Percentiles rank a stretch among this genome's conserved stretches.
Evolutionary conservation across 2,329 filamentous ascomycete species (phyloP).

Genomic region (Tolypocladium ovalisporum): DNA sequence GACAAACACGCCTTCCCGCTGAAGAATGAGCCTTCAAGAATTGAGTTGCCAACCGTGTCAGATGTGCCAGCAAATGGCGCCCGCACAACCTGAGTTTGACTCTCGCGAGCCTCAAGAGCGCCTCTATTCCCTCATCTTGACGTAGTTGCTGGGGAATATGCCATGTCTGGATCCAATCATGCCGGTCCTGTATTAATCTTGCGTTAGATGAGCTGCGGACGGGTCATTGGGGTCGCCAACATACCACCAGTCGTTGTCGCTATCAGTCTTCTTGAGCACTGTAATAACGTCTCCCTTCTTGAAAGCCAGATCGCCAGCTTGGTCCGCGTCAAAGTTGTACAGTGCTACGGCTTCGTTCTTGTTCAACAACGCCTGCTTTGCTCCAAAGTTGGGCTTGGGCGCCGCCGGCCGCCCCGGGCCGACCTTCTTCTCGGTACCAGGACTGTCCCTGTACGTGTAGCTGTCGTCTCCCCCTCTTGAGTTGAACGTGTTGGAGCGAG

Average conservation of each 20-base stretch:
- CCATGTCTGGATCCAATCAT: constrained; percentile 75
- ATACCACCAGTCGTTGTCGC: constrained; percentile 89
- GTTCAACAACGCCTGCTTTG: constrained; percentile 42
- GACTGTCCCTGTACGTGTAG: constrained; percentile 43
- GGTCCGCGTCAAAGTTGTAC: constrained; percentile 90
- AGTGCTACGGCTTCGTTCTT: constrained; percentile 81
- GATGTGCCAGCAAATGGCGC: neutral
- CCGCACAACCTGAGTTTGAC: neutral
- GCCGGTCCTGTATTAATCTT: constrained; percentile 55
- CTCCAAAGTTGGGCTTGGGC: constrained; percentile 75
- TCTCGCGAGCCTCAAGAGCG: neutral
- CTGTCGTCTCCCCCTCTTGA: constrained; percentile 33
- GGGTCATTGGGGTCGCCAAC: constrained; percentile 18
- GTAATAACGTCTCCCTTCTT: constrained; percentile 97
- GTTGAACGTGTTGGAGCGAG: constrained; percentile 41
- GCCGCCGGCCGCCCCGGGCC: constrained; percentile 72
- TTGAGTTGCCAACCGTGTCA: neutral
- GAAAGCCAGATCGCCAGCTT: constrained; percentile 85
- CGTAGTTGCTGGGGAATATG: constrained; percentile 82
- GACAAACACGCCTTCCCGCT: neutral
- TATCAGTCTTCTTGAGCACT: constrained; percentile 88
- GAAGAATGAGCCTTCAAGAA: neutral
- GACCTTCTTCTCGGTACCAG: constrained; percentile 23
- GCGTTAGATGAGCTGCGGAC: neutral
- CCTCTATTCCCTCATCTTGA: constrained; percentile 48